Base-by-base conservation (phyloP, 441 rosid species). In the Bocquillonia castaneifolia region DNA sequence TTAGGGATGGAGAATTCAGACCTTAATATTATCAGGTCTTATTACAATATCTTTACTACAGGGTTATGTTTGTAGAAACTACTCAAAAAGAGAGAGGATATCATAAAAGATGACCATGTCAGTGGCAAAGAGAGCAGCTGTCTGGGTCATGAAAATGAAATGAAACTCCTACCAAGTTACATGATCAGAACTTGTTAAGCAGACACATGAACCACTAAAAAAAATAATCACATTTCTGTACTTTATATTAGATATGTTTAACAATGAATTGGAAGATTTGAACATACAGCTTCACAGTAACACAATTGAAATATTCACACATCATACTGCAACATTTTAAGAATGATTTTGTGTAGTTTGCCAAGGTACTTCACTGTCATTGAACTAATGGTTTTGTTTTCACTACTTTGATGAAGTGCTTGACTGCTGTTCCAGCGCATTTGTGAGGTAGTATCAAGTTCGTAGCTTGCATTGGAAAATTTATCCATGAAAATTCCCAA, bases 401-500 rank as follows among this genome's bases (percentile, higher is more conserved):
- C 25, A 12, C 51, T 18, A 17, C 9, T 12, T 56, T 62, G 72
- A 61, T 63, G 25, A 13, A 73, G 59, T 32, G 14, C 69, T 52
- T 61, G 66, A 31, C 78, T 72, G 18, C 67, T 57, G 70, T 77
- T 63, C 23, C 57, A 8, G 70, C 29, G 17, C 67, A 67, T 15
- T 10, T 32, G 62, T 6, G 72, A 73, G 62, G 60, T 52, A 57
- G 63, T 48, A 58, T 52, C 51, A 59, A 52, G 57, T 45, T 58
- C 55, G 32, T 50, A 57, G 63, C 74, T 69, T 40, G 63, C 23
- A 68, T 48, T 63, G 0, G 86, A 85, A 67, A 75, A 80, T 25
- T 40, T 69, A 67, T 93, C 96, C 80, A 81, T 70, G 60, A 79
- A 82, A 18, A 93, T 50, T 45, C 99, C 97, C 39, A 91, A 6